These are phyloP conservation scores for Fusarium duplospermum DNA, from an alignment of 2,329 filamentous ascomycete genomes.

Conservation along the genomic window DNA sequence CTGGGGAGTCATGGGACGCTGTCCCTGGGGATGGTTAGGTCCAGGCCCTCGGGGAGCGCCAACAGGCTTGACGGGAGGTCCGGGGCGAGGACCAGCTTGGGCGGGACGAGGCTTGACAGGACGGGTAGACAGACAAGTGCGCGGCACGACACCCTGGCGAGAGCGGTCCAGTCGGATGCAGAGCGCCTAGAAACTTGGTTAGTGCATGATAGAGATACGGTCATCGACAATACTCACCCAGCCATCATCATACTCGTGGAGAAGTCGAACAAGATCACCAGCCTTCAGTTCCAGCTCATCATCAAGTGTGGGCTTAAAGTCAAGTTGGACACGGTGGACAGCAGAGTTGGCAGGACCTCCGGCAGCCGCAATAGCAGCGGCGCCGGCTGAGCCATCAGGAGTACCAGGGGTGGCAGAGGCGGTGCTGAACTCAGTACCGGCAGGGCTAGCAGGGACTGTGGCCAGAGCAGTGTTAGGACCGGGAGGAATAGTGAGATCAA, in stretches of 20 bases:
- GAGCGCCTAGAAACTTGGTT: constrained; percentile 73
- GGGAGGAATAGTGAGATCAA: constrained; percentile 64
- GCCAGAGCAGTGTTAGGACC: constrained; percentile 46
- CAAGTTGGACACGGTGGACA: constrained; percentile 92
- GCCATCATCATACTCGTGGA: constrained; percentile 98
- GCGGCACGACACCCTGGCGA: constrained; percentile 90
- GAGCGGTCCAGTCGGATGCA: constrained; percentile 92
- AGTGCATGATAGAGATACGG: constrained; percentile 29
- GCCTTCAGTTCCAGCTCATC: constrained; percentile 87
- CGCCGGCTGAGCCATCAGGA: constrained; percentile 60
- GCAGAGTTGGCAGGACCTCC: constrained; percentile 69
- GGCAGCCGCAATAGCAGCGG: constrained; percentile 71
- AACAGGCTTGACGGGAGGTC: constrained; percentile 62
- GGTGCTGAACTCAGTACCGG: constrained; percentile 72
- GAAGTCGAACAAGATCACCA: constrained; percentile 86
- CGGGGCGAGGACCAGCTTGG: constrained; percentile 60
- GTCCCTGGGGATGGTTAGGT: constrained; percentile 25
- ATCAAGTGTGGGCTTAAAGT: constrained; percentile 91
- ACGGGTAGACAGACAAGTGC: constrained; percentile 91
- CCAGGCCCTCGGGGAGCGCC: constrained; percentile 40
- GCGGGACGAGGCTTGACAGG: constrained; percentile 86
- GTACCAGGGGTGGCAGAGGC: constrained; percentile 63
- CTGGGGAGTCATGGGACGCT: constrained; percentile 50
- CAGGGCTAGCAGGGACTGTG: constrained; percentile 66
- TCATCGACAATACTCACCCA: constrained; percentile 75